Evolutionary conservation across 805 yeast genomes (phyloP), one percentile per base, ranked within the genome.

Genomic region (Candida berthetii): DNA sequence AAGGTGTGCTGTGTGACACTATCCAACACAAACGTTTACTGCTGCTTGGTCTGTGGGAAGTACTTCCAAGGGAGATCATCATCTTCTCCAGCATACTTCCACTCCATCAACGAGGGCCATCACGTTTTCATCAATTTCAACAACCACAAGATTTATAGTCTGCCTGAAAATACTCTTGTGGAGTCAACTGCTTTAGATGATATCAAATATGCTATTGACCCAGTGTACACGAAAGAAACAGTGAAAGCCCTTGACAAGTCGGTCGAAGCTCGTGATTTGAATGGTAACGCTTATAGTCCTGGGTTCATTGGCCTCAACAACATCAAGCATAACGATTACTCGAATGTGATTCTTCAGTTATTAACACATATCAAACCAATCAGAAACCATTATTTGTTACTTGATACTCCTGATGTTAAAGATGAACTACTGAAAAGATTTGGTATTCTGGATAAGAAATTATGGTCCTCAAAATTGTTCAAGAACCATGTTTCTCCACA

Each of bases 41-140:
- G 85, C 27, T 86, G 95, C 54, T 61, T 86, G 17, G 71, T 71
- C 0, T 86, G 95, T 61, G 91, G 90, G 28, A 80, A 74, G 51
- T 86, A 78, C 59, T 72, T 77, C 40, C 82, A 79, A 49, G 95
- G 95, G 1, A 67, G 88, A 19, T 73, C 78, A 1, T 64, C 60
- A 42, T 57, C 72, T n/a, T 76, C 90, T 0, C 80, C 80, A 18
- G 89, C 90, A 0, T 82, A 78, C 51, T 54, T 65, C 14, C 95
- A 86, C 56, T 72, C 88, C 2, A 66, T 85, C 16, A 71, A 78
- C 43, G 74, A 68, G 4, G 69, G 72, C 49, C 90, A 82, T 53
- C 85, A 78, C 55, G 71, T 83, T 1, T 85, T 65, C 52, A 66
- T 85, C 38, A 81, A 74, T 52, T 64, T 85, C 41, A 53, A 57